Conservation (phyloP, 176 grass and related monocot species). For the Guadua angustifolia region DNA sequence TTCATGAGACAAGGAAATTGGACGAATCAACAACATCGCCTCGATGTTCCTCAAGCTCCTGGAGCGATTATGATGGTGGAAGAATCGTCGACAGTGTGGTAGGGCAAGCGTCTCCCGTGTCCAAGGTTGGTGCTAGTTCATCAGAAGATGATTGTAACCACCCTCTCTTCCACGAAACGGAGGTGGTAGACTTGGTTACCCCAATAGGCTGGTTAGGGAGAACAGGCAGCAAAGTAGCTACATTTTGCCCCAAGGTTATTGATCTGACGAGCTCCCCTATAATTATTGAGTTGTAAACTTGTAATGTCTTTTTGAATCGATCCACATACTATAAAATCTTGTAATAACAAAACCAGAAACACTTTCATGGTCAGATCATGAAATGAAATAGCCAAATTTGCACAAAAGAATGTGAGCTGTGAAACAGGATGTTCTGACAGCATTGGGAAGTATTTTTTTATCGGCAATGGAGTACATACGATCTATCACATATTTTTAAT, state of each 20-base stretch:
- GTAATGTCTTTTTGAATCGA: conserved; percentile 35
- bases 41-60: too few species aligned
- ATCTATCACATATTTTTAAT: too few species aligned
- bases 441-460: background rate
- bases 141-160: too few species aligned
- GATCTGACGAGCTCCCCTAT: conserved; percentile 78
- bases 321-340: background rate
- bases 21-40: too few species aligned
- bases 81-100: too few species aligned
- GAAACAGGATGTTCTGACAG: background rate
- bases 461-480: too few species aligned
- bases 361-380: background rate
- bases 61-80: too few species aligned
- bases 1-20: too few species aligned
- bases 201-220: conserved; percentile 30
- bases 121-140: too few species aligned
- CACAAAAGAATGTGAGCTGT: background rate
- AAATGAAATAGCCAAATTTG: background rate
- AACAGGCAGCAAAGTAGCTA: conserved; percentile 14
- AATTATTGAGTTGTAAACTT: conserved; percentile 68
- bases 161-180: too few species aligned
- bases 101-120: too few species aligned
- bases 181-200: too few species aligned
- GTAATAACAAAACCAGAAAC: background rate
- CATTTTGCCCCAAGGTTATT: conserved; percentile 50